Base-by-base conservation (phyloP, 1,284 basidiomycete genomes). In the Apiotrichum porosum region DNA sequence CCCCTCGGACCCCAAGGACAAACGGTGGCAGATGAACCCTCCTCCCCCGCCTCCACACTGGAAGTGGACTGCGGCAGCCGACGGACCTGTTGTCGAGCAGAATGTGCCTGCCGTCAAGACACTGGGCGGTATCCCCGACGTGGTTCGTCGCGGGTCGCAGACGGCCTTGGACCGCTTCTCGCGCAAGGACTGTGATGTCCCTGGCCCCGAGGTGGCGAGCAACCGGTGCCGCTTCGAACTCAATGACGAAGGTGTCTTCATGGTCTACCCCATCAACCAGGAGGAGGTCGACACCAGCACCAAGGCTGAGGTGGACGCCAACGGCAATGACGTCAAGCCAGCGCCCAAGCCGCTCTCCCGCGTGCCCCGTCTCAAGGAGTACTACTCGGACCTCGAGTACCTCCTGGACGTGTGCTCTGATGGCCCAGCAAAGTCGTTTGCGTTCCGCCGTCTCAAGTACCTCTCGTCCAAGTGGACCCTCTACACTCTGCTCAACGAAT, bases 371-470 rank as follows among this genome's bases (percentile, higher is more conserved):
- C 86, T 97, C 42, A 80, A 85, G 56, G 93, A 97, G 69, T 99
- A 97, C 71, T 99, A 95, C 68, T 78, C 88, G 42, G 95, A 98
- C 69, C 81, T 98, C n/a, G 94, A 99, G 68, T 90, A 84, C 65
- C 78, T 92, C 9, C 79, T 93, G 12, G 77, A 79, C 10, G 86
- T 92, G 51, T 93, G 94, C 54, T 82, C 88, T 0, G 88, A 94
- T 63, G 94, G 95, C 0, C 95, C 95, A 0, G 86, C 90, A 5
- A 98, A 98, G 76, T 90, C 86, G 60, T 95, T 97, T 67, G 94
- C 95, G 0, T 98, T 86, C 75, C 80, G 92, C 4, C 77, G 95
- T 45, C 79, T 99, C 57, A 92, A 91, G 75, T 98, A 94, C 66
- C 79, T 98, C 12, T 79, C 84, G n/a, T 87, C 87, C 76, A 97